These are phyloP conservation scores for Kernera saxatilis DNA, from an alignment of 345 rosid species.

Conservation along the genomic window DNA sequence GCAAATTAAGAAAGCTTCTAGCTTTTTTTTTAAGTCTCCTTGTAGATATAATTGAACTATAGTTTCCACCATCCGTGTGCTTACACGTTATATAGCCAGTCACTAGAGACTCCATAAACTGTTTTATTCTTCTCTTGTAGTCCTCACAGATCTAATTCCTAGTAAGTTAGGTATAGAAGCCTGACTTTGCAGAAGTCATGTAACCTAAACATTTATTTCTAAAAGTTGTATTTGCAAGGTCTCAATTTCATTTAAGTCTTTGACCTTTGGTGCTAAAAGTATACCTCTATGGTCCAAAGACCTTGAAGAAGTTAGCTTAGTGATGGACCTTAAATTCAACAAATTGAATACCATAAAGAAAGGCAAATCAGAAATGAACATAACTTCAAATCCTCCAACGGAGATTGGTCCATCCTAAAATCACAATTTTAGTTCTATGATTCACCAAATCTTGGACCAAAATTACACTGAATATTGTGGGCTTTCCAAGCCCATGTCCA, in stretches of 20 bases:
- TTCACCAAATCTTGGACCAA: not conserved
- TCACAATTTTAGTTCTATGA: not conserved
- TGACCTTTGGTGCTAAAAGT: not conserved
- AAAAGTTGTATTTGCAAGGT: not conserved
- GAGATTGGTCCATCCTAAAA: not conserved
- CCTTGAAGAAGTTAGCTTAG: not conserved
- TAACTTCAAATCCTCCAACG: not conserved
- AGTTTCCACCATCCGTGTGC: not conserved
- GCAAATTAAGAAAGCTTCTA: not conserved
- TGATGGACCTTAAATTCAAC: not conserved
- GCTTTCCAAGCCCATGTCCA: no score
- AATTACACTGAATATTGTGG: not conserved
- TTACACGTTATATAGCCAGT: not conserved
- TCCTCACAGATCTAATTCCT: not conserved
- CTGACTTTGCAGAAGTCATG: not conserved
- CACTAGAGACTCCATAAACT: not conserved
- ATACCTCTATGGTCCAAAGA: not conserved
- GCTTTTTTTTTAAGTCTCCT: no score
- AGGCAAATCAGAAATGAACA: not conserved
- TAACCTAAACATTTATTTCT: not conserved
- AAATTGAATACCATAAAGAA: not conserved
- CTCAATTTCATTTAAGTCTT: not conserved
- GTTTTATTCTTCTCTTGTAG: not conserved
- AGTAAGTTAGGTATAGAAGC: not conserved
- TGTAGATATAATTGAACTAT: not conserved